Evolutionary conservation across 2,329 filamentous ascomycete genomes (phyloP).

Genomic region (Tothia fuscella): DNA sequence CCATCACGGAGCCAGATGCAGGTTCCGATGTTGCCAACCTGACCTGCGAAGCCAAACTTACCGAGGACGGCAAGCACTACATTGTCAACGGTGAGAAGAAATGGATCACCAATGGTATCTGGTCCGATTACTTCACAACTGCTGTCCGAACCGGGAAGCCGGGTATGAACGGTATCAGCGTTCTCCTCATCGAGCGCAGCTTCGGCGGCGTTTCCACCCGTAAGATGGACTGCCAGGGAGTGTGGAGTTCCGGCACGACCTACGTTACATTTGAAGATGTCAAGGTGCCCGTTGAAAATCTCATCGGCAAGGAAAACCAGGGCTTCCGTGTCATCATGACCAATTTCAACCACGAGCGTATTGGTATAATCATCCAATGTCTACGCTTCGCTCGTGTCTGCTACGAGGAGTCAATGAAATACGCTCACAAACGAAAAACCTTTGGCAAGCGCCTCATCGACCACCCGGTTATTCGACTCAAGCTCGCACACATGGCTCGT

Average conservation of each 20-base stretch:
- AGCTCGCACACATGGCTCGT: conserved; percentile 94
- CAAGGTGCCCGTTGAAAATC: conserved; percentile 97
- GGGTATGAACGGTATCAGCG: conserved; percentile 85
- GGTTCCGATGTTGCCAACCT: conserved; percentile 92
- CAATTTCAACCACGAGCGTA: conserved; percentile 98
- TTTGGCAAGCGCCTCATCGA: conserved; percentile 96
- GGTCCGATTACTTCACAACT: conserved; percentile 94
- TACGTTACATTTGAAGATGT: conserved; percentile 99
- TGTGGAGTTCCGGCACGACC: conserved; percentile 89
- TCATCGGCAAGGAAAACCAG: conserved; percentile 95
- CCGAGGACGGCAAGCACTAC: conserved; percentile 93
- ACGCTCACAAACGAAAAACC: conserved; percentile 91
- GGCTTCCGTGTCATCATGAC: conserved; percentile 98
- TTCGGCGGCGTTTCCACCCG: conserved; percentile 79
- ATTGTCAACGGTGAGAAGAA: conserved; percentile 99
- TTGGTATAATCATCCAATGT: conserved; percentile 97
- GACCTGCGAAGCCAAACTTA: conserved; percentile 89
- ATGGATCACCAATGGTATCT: conserved; percentile 98
- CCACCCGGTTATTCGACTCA: conserved; percentile 93
- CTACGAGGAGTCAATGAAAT: conserved; percentile 93
- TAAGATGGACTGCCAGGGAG: conserved; percentile 96
- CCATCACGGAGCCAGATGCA: conserved; percentile 93
- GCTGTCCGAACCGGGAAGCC: conserved; percentile 79
- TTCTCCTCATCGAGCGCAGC: conserved; percentile 83
- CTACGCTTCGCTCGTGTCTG: conserved; percentile 91